phyloP scores from a whole-genome alignment of 345 rosid genomes.

The Populus euphratica region DNA sequence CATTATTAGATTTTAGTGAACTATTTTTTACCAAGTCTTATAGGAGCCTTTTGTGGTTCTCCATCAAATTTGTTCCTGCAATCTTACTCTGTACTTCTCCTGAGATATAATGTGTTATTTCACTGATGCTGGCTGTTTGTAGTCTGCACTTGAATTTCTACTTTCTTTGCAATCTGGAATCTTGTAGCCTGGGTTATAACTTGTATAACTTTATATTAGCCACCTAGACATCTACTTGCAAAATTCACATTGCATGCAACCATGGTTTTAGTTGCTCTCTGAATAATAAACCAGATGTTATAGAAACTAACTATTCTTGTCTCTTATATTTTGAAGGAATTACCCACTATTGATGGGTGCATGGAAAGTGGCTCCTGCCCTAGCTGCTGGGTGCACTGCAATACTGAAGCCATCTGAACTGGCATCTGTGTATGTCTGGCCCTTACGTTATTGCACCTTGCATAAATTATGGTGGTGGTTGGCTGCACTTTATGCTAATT shows the following conservation, averaged over 20 bases:
- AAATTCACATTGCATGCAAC: background rate
- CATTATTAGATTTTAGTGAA: background rate
- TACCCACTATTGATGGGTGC: conserved; percentile 89
- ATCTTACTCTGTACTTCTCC: background rate
- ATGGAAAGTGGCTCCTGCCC: conserved; percentile 98
- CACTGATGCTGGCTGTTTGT: background rate
- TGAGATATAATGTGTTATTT: background rate
- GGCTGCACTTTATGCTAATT: background rate
- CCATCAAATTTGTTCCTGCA: background rate
- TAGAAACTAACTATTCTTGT: conserved; percentile 7
- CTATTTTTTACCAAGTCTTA: background rate
- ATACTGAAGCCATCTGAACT: conserved; percentile 88
- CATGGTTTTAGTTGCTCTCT: background rate
- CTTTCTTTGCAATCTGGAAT: background rate
- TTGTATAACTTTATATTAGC: background rate
- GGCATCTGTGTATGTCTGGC: conserved; percentile 62
- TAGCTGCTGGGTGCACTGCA: conserved; percentile 97
- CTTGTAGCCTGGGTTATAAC: background rate
- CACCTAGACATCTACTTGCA: background rate
- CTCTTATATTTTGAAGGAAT: conserved; percentile 60
- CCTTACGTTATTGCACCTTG: conserved; percentile 11
- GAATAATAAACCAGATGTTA: background rate
- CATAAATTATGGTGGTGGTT: conserved; percentile 11
- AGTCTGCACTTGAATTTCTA: background rate
- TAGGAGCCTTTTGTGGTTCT: background rate